Evolutionary conservation across 2,329 filamentous ascomycete genomes (phyloP).

Genomic region (Curvularia verruculosa): DNA sequence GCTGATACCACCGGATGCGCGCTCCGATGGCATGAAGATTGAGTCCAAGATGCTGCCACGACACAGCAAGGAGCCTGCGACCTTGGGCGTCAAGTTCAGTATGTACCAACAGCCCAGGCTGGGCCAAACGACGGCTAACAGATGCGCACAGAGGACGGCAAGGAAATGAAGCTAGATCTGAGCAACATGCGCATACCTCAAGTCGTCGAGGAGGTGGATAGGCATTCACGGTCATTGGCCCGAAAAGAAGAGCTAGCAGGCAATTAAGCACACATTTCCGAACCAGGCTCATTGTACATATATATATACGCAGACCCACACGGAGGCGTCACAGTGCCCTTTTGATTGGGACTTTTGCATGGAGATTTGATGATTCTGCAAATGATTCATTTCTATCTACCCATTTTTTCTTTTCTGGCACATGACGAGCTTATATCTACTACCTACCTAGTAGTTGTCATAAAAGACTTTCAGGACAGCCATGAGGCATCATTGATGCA

Average conservation of each 20-base stretch:
- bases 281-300: constrained; percentile 10
- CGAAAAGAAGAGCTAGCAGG: constrained; percentile 78
- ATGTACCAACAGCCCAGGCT: constrained; percentile 38
- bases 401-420: constrained; percentile 18
- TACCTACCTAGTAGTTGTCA: constrained; percentile 1
- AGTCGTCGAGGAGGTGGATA: constrained; percentile 84
- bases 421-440: constrained; percentile 17
- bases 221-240: constrained; percentile 82
- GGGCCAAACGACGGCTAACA: constrained; percentile 23
- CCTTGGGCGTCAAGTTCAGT: constrained; percentile 86
- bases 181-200: constrained; percentile 83
- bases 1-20: constrained; percentile 79
- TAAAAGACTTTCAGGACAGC: constrained; percentile 5
- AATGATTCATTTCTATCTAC: constrained; percentile 30
- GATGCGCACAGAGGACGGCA: constrained; percentile 76
- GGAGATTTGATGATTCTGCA: constrained; percentile 19
- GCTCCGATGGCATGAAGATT: constrained; percentile 75
- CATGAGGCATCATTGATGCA: constrained; percentile 8
- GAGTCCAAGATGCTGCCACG: constrained; percentile 77
- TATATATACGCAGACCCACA: constrained; percentile 1
- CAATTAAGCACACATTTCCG: constrained; percentile 29
- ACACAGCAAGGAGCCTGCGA: constrained; percentile 69
- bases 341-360: constrained; percentile 11
- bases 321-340: constrained; percentile 34
- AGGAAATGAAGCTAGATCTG: constrained; percentile 82